Conservation (phyloP, 1,139 yeast genomes). For the Lizanozyma gosingica region DNA sequence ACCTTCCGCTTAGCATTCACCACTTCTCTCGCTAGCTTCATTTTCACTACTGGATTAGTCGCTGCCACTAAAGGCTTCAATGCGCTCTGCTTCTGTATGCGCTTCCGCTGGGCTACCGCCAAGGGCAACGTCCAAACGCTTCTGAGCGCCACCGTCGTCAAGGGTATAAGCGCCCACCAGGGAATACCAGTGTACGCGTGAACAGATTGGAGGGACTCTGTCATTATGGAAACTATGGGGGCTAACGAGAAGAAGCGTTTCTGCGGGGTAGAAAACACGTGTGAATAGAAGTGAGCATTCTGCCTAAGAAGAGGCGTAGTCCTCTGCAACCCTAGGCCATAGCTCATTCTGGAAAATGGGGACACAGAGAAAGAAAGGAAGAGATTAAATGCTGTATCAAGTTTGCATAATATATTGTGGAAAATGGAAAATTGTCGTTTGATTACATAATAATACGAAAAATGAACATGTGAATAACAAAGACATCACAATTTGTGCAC, state of each 20-base stretch:
- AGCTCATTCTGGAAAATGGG: too few species aligned
- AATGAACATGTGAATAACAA: too few species aligned
- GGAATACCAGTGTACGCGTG: conserved; percentile 58
- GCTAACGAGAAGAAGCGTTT: conserved; percentile 9
- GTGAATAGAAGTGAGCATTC: too few species aligned
- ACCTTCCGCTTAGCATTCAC: conserved; percentile 24
- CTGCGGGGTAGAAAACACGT: too few species aligned
- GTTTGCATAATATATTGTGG: too few species aligned
- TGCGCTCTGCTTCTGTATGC: conserved; percentile 63
- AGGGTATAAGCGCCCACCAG: conserved; percentile 79
- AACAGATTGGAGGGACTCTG: conserved; percentile 35
- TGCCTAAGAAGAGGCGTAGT: too few species aligned
- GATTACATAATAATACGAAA: too few species aligned
- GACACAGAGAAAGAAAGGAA: too few species aligned
- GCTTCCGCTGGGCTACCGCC: conserved; percentile 59
- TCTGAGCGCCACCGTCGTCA: conserved; percentile 60
- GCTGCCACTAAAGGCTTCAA: conserved; percentile 64
- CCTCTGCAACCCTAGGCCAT: too few species aligned
- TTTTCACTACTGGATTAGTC: conserved; percentile 63
- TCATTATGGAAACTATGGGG: conserved; percentile 22
- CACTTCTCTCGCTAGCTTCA: conserved; percentile 58
- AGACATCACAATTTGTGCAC: too few species aligned
- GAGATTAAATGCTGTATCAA: too few species aligned
- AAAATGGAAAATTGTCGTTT: too few species aligned
- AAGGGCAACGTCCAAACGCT: conserved; percentile 66